Evolutionary conservation across 768 basidiomycete species (phyloP), one percentile per base, ranked within the genome.

Genomic region (Agrocybe chaxingu): DNA sequence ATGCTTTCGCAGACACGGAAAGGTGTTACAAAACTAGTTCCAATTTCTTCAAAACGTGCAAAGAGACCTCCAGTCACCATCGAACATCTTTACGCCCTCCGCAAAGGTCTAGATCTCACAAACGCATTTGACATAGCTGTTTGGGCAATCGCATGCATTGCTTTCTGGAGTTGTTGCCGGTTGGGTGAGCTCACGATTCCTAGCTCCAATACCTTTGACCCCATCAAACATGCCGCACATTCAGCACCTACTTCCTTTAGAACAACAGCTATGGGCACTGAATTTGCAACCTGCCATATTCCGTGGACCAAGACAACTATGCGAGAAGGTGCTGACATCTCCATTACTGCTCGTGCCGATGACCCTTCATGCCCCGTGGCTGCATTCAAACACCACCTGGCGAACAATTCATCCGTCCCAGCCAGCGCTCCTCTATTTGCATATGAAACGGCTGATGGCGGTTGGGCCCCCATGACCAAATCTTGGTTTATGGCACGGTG

Each of bases 261-360:
- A 19, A 37, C 11, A 3, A 39, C 12, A 33, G 6, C 5, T 4
- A 31, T 47, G 39, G 47, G 53, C 3, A 18, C 43, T 0, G 30
- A 41, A 11, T 59, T 43, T 33, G 49, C 59, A 7, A 51, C 57
- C 8, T 60, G 39, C 59, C 63, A 63, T 40, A 67, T 74, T 11
- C 71, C 72, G 0, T 69, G 66, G 62, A 65, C 69, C 0, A 72
- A 73, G 49, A 66, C 67, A 2, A 68, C 66, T 0, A 35, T 45
- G 0, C 31, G 53, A 2, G 40, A 36, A 0, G 66, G 71, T 12
- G 65, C 65, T 1, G 55, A 62, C 19, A 56, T 68, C 19, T 52
- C 60, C 6, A 43, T 69, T 36, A 64, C 61, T 8, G 30, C 44
- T 12, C 43, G 3, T n/a, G 29, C 42, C 8, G 29, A 47, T 3